Evolutionary conservation across 495 filamentous ascomycete genomes (phyloP).

Genomic region (Neurospora sp.): DNA sequence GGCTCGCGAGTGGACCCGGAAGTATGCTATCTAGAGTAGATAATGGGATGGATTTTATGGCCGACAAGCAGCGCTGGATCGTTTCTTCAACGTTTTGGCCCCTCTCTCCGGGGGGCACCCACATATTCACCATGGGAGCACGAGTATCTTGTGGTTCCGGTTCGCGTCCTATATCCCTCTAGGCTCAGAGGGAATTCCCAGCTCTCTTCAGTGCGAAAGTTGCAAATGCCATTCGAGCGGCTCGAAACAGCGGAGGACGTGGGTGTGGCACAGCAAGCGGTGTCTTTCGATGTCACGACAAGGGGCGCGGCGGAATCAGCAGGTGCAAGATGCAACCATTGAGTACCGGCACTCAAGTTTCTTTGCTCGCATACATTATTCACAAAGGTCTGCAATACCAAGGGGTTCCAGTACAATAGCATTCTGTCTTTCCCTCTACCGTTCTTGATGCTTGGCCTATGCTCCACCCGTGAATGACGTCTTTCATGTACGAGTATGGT

Average conservation of each 20-base stretch:
- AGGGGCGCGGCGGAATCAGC: not conserved
- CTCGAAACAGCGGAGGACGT: not conserved
- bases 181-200: not conserved
- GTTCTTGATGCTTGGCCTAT: not conserved
- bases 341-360: not conserved
- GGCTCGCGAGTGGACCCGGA: constrained; percentile 95
- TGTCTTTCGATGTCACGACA: not conserved
- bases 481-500: not conserved
- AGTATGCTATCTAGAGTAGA: constrained; percentile 73
- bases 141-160: not conserved
- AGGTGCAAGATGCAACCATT: not conserved
- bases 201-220: not conserved
- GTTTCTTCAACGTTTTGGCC: not conserved
- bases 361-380: not conserved
- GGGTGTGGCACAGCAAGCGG: not conserved
- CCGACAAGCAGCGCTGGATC: constrained; percentile 2
- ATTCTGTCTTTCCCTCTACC: not conserved
- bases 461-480: not conserved
- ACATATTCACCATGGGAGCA: not conserved
- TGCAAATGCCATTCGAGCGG: not conserved
- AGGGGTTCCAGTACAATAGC: not conserved
- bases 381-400: not conserved
- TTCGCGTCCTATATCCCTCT: not conserved
- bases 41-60: constrained; percentile 1
- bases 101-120: not conserved